A percentile compares a stretch with the other conserved stretches of the same genome.
Conservation (phyloP, 352 stramenopile species). For the Globisporangium radiosum region DNA sequence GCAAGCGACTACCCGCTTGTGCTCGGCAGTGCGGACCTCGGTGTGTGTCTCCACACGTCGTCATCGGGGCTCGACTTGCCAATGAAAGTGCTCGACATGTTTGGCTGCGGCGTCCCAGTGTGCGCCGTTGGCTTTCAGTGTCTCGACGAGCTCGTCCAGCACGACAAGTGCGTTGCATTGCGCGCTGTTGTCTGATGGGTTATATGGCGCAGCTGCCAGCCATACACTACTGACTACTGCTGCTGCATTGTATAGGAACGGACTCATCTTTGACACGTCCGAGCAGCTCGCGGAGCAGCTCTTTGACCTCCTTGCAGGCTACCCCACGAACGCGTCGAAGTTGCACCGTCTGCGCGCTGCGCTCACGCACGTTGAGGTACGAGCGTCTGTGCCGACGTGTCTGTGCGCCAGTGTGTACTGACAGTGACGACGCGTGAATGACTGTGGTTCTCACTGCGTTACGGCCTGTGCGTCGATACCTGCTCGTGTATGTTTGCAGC, state of each 20-base stretch:
- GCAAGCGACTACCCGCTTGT: slow-evolving; percentile 95
- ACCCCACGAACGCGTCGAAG: slow-evolving; percentile 32
- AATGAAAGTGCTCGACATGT: slow-evolving; percentile 99
- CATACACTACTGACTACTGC: not conserved
- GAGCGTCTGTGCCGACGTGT: not conserved
- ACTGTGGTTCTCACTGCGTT: not conserved
- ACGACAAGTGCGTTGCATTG: slow-evolving; percentile 79
- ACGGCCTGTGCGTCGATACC: not conserved
- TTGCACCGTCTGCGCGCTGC: slow-evolving; percentile 40
- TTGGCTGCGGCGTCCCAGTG: slow-evolving; percentile 95
- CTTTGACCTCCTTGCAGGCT: slow-evolving; percentile 50
- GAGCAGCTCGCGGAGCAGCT: slow-evolving; percentile 53
- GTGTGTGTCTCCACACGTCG: slow-evolving; percentile 98
- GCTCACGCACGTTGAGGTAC: slow-evolving; percentile 56
- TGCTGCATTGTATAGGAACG: slow-evolving; percentile 39
- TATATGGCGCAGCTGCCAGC: too few species aligned
- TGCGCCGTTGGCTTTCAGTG: slow-evolving; percentile 95
- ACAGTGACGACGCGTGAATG: too few species aligned
- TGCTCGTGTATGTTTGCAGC: slow-evolving; percentile 17
- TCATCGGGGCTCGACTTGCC: slow-evolving; percentile 97
- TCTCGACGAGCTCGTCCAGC: slow-evolving; percentile 94
- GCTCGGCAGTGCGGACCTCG: slow-evolving; percentile 92
- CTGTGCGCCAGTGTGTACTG: too few species aligned
- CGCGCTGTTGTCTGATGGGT: too few species aligned
- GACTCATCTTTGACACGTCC: slow-evolving; percentile 61